Conservation (phyloP, 1,284 basidiomycete genomes). For the Fomitiporia mediterranea region DNA sequence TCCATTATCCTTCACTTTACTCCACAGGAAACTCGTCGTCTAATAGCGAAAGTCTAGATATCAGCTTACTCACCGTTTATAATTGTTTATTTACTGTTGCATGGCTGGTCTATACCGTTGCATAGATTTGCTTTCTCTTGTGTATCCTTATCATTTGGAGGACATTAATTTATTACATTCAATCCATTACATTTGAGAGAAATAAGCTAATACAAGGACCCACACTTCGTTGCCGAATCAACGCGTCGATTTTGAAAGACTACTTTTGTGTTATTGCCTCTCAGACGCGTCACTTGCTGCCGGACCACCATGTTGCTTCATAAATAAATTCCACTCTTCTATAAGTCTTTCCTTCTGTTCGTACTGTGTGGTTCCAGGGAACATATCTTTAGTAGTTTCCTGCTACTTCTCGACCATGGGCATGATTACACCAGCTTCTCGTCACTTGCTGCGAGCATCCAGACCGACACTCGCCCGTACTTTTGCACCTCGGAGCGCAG, state of each 20-base stretch:
- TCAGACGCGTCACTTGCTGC: background rate
- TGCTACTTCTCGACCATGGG: background rate
- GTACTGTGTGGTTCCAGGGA: too few species aligned
- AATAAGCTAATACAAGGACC: background rate
- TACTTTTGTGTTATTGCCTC: background rate
- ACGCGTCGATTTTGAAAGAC: background rate
- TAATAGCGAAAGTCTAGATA: constrained; percentile 65
- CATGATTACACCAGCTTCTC: background rate
- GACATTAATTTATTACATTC: background rate
- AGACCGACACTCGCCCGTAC: background rate
- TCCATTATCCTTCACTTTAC: constrained; percentile 91
- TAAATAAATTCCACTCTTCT: background rate
- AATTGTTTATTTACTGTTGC: background rate
- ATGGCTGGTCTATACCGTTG: background rate
- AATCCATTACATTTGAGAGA: background rate
- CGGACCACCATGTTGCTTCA: background rate
- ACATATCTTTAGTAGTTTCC: too few species aligned
- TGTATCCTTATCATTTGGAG: background rate
- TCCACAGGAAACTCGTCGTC: constrained; percentile 84
- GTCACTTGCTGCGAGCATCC: background rate
- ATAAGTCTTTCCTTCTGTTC: background rate
- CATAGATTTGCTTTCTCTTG: background rate
- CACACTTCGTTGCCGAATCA: background rate
- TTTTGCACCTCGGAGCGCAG: background rate
- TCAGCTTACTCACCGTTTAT: background rate